Evolutionary conservation across 208 protist genomes (phyloP).

Genomic region (Phytomonas francai): DNA sequence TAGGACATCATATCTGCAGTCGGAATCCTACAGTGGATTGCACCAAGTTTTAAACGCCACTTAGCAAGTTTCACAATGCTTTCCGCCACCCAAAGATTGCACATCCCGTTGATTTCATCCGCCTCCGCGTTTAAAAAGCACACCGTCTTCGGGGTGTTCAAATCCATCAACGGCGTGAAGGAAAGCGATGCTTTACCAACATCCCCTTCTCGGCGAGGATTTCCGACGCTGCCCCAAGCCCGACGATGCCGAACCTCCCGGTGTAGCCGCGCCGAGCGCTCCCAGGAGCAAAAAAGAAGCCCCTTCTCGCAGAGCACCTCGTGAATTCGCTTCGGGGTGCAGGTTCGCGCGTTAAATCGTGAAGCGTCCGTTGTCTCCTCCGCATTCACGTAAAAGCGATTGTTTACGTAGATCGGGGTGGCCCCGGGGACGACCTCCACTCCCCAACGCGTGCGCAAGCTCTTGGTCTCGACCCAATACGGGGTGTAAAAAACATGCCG

Average conservation of each 20-base stretch:
- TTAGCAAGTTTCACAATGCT: constrained; percentile 8
- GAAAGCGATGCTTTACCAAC: constrained; percentile 12
- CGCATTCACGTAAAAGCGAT: constrained; percentile 27
- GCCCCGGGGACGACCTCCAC: constrained; percentile 16
- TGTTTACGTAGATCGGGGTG: constrained; percentile 12
- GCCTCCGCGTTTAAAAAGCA: neutral
- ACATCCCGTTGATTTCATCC: constrained; percentile 13
- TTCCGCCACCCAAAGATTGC: constrained; percentile 20
- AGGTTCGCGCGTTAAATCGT: constrained; percentile 24
- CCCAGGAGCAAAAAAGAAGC: constrained; percentile 5
- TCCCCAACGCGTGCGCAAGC: constrained; percentile 27
- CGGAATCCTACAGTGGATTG: neutral
- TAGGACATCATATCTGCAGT: neutral
- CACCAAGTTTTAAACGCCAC: constrained; percentile 8
- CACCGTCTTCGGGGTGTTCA: too few species aligned
- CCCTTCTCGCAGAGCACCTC: constrained; percentile 14
- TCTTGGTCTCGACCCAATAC: constrained; percentile 31
- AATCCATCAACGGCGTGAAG: too few species aligned
- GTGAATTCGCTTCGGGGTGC: constrained; percentile 19
- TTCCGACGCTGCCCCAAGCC: too few species aligned
- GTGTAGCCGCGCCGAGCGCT: constrained; percentile 14
- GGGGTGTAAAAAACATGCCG: constrained; percentile 31
- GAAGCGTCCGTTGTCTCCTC: constrained; percentile 57
- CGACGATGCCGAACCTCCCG: neutral
- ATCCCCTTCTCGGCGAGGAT: neutral